Percentiles rank a stretch among this genome's conserved stretches.
Evolutionary conservation across 2,329 filamentous ascomycete genomes (phyloP).

Genomic region (Chaetomium olivaceum): DNA sequence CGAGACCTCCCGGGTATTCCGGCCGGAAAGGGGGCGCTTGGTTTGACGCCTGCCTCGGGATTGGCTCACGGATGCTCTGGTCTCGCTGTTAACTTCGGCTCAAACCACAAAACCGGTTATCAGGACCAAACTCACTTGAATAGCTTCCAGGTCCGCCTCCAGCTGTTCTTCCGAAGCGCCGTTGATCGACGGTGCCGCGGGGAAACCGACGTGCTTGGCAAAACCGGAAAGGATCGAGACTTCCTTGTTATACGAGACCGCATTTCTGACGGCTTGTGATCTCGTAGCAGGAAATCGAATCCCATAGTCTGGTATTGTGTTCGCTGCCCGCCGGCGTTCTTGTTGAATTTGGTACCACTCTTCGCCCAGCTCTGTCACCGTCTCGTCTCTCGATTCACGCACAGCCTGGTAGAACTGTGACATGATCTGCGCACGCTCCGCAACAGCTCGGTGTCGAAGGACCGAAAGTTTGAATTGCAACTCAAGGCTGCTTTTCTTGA

Average conservation of each 20-base stretch:
- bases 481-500: conserved; percentile 73
- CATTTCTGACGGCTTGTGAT: conserved; percentile 77
- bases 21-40: conserved; percentile 25
- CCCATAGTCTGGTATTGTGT: conserved; percentile 77
- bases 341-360: conserved; percentile 93
- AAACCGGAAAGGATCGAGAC: conserved; percentile 88
- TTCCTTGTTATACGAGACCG: conserved; percentile 90
- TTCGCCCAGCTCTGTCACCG: conserved; percentile 78
- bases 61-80: conserved; percentile 39
- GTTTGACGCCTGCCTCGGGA: conserved; percentile 20
- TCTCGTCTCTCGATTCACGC: conserved; percentile 77
- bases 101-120: not conserved
- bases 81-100: conserved; percentile 22
- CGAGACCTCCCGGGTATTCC: conserved; percentile 38
- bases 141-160: conserved; percentile 84
- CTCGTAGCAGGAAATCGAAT: conserved; percentile 77
- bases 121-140: conserved; percentile 66
- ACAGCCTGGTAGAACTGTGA: conserved; percentile 88
- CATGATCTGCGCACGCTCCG: conserved; percentile 81
- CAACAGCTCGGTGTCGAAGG: conserved; percentile 72
- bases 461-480: conserved; percentile 72
- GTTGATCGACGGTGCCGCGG: conserved; percentile 83
- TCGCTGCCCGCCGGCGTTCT: conserved; percentile 68
- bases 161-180: conserved; percentile 71
- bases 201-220: conserved; percentile 94